phyloP scores from a whole-genome alignment of 768 basidiomycete genomes.

The Austroboletus eburneus region DNA sequence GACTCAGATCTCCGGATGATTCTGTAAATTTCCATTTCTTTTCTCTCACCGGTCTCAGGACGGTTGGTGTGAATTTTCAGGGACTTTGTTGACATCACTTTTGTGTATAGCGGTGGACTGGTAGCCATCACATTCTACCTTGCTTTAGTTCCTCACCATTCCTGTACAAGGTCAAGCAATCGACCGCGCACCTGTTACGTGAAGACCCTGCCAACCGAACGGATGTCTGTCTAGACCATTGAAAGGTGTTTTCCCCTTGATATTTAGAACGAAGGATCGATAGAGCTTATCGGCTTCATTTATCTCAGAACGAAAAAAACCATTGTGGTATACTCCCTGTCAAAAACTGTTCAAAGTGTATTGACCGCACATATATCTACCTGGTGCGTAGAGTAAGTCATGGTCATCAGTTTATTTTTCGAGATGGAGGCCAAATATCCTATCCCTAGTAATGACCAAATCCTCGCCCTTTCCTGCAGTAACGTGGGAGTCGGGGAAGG shows the following conservation, averaged over 20 bases:
- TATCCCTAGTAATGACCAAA: slow-evolving; percentile 38
- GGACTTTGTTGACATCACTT: slow-evolving; percentile 20
- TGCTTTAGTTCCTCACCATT: slow-evolving; percentile 16
- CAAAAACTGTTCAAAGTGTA: slow-evolving; percentile 7
- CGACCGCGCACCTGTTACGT: slow-evolving; percentile 21
- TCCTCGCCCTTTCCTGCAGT: slow-evolving; percentile 58
- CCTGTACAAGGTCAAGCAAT: slow-evolving; percentile 11
- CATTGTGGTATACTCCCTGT: slow-evolving; percentile 13
- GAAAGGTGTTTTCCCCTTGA: slow-evolving; percentile 9
- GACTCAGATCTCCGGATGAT: slow-evolving; percentile 20
- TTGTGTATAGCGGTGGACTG: slow-evolving; percentile 16
- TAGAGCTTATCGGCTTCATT: slow-evolving; percentile 25
- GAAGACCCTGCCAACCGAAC: slow-evolving; percentile 9
- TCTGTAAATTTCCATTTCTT: slow-evolving; percentile 12
- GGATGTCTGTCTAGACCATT: slow-evolving; percentile 15
- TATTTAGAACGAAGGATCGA: slow-evolving; percentile 17
- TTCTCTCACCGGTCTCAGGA: slow-evolving; percentile 27
- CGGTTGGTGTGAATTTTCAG: slow-evolving; percentile 17
- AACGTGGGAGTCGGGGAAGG: slow-evolving; percentile 80
- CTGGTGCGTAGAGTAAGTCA: slow-evolving; percentile 15
- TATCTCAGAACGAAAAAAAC: slow-evolving; percentile 17
- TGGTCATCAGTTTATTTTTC: slow-evolving; percentile 10
- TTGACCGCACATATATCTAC: slow-evolving; percentile 24
- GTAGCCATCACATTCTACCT: slow-evolving; percentile 24
- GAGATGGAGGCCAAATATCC: slow-evolving; percentile 33